Conservation (phyloP, 208 protist genomes). For the Acanthamoeba pearcei region DNA sequence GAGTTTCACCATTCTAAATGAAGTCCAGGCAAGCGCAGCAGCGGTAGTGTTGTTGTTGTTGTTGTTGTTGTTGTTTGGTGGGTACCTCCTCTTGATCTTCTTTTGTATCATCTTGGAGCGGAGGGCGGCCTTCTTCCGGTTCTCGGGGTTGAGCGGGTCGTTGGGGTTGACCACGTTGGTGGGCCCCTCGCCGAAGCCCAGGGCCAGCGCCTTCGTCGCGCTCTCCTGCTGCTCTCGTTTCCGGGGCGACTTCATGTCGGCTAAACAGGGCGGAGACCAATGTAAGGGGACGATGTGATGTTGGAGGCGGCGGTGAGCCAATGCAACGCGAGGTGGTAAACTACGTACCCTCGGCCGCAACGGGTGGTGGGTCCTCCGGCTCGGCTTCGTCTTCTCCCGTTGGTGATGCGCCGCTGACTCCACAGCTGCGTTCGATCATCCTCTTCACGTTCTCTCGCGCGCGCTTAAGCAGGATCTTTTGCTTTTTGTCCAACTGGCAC, state of each 20-base stretch:
- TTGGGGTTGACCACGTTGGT: conserved; percentile 33
- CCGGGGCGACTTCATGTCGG: background rate
- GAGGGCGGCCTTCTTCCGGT: conserved; percentile 40
- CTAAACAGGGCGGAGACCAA: background rate
- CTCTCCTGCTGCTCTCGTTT: background rate
- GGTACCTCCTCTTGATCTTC: conserved; percentile 35
- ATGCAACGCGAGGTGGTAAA: too few species aligned
- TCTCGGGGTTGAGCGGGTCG: conserved; percentile 65
- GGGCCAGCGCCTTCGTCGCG: background rate
- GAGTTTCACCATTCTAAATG: background rate
- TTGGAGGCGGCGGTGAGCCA: background rate
- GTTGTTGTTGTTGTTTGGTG: background rate
- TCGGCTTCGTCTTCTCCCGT: background rate
- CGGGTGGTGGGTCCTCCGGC: too few species aligned
- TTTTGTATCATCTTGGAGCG: conserved; percentile 47
- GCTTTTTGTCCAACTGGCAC: conserved; percentile 16
- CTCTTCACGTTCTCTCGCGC: background rate
- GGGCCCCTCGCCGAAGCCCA: background rate
- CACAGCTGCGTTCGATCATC: background rate
- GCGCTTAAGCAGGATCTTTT: conserved; percentile 29
- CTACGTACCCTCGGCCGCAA: too few species aligned
- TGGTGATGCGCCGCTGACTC: background rate
- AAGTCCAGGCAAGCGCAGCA: background rate
- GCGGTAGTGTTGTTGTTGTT: too few species aligned
- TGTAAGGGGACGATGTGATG: background rate